A percentile compares a stretch with the other conserved stretches of the same genome.
phyloP scores from a whole-genome alignment of 2,329 filamentous ascomycete genomes.

The Phialophora chinensis region DNA sequence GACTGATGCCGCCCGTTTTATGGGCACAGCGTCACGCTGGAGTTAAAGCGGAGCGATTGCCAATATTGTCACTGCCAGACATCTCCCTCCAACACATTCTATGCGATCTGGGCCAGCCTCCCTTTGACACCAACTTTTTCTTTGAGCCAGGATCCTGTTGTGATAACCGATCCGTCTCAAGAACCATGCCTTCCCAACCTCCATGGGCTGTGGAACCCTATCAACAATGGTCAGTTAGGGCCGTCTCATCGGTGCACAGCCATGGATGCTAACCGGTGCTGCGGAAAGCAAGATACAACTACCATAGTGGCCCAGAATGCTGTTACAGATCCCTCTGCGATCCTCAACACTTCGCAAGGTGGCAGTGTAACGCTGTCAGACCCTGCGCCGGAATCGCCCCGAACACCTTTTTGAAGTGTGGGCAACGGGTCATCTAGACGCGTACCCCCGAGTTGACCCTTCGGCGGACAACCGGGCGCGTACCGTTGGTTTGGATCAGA shows the following conservation, averaged over 20 bases:
- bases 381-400: too few relatives aligned
- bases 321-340: not conserved
- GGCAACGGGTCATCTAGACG: too few relatives aligned
- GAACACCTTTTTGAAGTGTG: too few relatives aligned
- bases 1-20: too few relatives aligned
- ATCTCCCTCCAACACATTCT: not conserved
- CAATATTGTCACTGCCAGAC: not conserved
- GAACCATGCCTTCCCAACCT: not conserved
- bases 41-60: not conserved
- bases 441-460: too few relatives aligned
- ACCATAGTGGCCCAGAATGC: not conserved
- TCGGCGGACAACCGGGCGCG: too few relatives aligned
- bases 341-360: not conserved
- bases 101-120: not conserved
- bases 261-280: not conserved
- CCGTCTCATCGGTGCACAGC: not conserved
- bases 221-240: not conserved
- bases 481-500: too few relatives aligned
- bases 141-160: too few relatives aligned
- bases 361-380: too few relatives aligned
- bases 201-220: not conserved
- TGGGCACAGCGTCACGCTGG: not conserved
- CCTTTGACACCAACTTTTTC: not conserved
- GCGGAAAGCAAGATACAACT: not conserved
- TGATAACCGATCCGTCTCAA: too few relatives aligned